Conservation (phyloP, 768 basidiomycete species). For the Pholiota microspora region DNA sequence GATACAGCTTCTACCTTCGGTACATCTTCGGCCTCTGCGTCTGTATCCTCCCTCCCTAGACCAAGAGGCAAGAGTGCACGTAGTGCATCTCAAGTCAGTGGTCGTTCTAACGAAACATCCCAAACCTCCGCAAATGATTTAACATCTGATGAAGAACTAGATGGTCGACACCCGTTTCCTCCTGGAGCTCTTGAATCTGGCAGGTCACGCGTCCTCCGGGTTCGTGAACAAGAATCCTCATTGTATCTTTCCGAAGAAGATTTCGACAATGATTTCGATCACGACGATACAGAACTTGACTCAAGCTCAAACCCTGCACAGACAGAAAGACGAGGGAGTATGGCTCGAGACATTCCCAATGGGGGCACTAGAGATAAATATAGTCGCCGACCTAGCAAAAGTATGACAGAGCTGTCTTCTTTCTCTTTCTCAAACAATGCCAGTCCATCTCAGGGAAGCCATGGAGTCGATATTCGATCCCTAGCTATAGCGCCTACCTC, state of each 20-base stretch:
- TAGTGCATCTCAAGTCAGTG: slow-evolving; percentile 24
- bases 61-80: slow-evolving; percentile 24
- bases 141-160: slow-evolving; percentile 33
- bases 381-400: slow-evolving; percentile 59
- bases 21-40: slow-evolving; percentile 42
- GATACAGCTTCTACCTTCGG: slow-evolving; percentile 53
- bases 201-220: background rate
- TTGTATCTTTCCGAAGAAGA: slow-evolving; percentile 27
- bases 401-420: slow-evolving; percentile 45
- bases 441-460: slow-evolving; percentile 8
- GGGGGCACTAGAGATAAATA: slow-evolving; percentile 44
- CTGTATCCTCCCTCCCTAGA: slow-evolving; percentile 40
- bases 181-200: slow-evolving; percentile 14
- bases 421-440: slow-evolving; percentile 15
- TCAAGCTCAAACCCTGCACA: slow-evolving; percentile 16
- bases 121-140: slow-evolving; percentile 34
- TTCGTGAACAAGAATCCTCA: slow-evolving; percentile 18
- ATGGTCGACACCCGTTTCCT: slow-evolving; percentile 33
- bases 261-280: slow-evolving; percentile 38
- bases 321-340: slow-evolving; percentile 46
- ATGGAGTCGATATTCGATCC: slow-evolving; percentile 13
- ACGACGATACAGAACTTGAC: slow-evolving; percentile 27
- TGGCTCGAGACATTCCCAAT: slow-evolving; percentile 61
- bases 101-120: slow-evolving; percentile 29
- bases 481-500: slow-evolving; percentile 30